Base-by-base conservation (phyloP, 352 stramenopile species). In the Phytophthora boehmeriae region DNA sequence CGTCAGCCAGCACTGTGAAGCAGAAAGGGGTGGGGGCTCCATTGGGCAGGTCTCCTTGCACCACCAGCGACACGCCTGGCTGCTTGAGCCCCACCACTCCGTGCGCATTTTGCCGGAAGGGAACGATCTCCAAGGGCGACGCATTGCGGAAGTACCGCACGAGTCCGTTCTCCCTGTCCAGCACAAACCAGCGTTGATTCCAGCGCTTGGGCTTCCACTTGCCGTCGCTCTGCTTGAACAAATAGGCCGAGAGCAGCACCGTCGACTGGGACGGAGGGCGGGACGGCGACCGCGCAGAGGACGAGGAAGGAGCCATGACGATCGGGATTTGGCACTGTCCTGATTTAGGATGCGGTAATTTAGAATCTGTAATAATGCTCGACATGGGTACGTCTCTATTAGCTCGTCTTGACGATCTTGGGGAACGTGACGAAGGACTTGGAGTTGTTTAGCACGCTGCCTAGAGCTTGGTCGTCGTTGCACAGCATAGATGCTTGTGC, bases 181-280 rank as follows among this genome's bases (percentile, higher is more conserved):
- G 64, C 22, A 91, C 80, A 65, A 93, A 91, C 85, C 85, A 92
- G 36, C 85, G 79, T 63, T 94, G 77, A 59, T 91, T 88, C 85
- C 85, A 92, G 32, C 80, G 78, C 55, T 85, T 85, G 32, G 77
- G 83, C 53, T 92, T 90, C 83, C 83, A 94, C 59, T 86, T 88
- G 39, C 83, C 85, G 14, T 79, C 75, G 61, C 83, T 91, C 54
- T 92, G 85, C 62, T 94, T 94, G 44, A 88, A 76, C 20, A 94
- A 54, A 54, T 90, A 94, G 13, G 83, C 79, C 8, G 68, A 76
- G 25, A 78, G 71, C 48, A 84, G 66, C 17, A 44, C 45, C 20
- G 48, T 43, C 25, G 62, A 41, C 25, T 65, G 49, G 25, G n/a
- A 19, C 1, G 19, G 17, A 23, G 57, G 14, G 10, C 32, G 13